These are phyloP conservation scores for Apophysomyces elegans DNA, from an alignment of 371 early-diverging fungal species.

Conservation along the genomic window DNA sequence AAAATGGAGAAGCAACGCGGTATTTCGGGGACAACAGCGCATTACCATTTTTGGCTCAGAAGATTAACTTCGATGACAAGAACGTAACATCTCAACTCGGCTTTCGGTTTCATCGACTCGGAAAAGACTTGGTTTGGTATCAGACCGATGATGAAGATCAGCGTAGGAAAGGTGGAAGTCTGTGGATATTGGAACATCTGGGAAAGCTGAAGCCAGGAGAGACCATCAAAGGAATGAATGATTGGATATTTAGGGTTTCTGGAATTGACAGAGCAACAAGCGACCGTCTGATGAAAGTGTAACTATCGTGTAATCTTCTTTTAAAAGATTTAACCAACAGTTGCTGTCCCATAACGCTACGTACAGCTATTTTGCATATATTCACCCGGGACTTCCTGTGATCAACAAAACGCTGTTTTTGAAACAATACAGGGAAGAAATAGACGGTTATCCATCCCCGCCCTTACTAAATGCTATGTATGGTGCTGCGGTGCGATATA, in stretches of 20 bases:
- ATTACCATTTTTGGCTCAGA: constrained; percentile 42
- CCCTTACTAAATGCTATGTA: constrained; percentile 47
- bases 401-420: constrained; percentile 50
- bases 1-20: constrained; percentile 26
- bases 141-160: constrained; percentile 27
- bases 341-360: no score
- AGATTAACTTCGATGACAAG: constrained; percentile 44
- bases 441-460: constrained; percentile 46
- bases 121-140: constrained; percentile 40
- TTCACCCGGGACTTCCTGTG: constrained; percentile 53
- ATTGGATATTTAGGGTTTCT: constrained; percentile 46
- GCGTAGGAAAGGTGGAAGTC: constrained; percentile 8
- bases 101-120: constrained; percentile 37
- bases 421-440: constrained; percentile 49
- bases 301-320: constrained; percentile 11
- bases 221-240: constrained; percentile 41
- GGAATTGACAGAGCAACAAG: constrained; percentile 47
- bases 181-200: constrained; percentile 24
- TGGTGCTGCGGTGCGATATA: constrained; percentile 52
- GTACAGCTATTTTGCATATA: constrained; percentile 51
- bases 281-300: constrained; percentile 52
- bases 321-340: background rate
- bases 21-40: constrained; percentile 49
- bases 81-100: constrained; percentile 31
- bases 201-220: constrained; percentile 44